phyloP scores from a whole-genome alignment of 2,329 filamentous ascomycete species.

The Plectosphaerella cucumerina region DNA sequence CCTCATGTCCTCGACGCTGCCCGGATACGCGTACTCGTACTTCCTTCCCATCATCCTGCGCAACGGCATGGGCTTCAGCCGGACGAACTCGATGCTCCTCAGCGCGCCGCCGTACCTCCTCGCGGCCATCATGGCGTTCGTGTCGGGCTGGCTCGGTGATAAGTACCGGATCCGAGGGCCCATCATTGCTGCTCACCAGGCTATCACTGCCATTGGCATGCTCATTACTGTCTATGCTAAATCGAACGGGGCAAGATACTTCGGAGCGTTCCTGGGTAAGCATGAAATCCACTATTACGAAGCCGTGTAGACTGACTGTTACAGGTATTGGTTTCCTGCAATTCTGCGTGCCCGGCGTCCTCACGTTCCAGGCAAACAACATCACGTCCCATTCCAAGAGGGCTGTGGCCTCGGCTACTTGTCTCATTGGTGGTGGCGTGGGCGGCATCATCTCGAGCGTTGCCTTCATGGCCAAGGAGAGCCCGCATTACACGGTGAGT shows the following conservation, averaged over 20 bases:
- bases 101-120: constrained; percentile 19
- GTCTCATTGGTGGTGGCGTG: constrained; percentile 21
- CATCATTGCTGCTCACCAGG: constrained; percentile 11
- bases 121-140: constrained; percentile 14
- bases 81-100: constrained; percentile 22
- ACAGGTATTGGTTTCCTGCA: constrained; percentile 21
- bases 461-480: constrained; percentile 16
- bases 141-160: constrained; percentile 15
- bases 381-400: constrained; percentile 23
- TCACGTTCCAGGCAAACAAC: constrained; percentile 26
- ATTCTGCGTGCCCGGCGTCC: constrained; percentile 21
- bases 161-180: constrained; percentile 15
- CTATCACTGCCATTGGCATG: constrained; percentile 19
- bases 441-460: constrained; percentile 17
- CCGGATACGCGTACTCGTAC: constrained; percentile 27
- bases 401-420: constrained; percentile 20
- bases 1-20: constrained; percentile 22
- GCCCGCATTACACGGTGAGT: constrained; percentile 14
- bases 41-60: constrained; percentile 32
- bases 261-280: constrained; percentile 19
- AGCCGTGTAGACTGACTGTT: constrained; percentile 10
- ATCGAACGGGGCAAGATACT: constrained; percentile 12
- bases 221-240: constrained; percentile 9
- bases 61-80: constrained; percentile 28
- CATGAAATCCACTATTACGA: constrained; percentile 11